These are phyloP conservation scores for Aspergillus fructus DNA, from an alignment of 2,329 filamentous ascomycete genomes.

Conservation along the genomic window DNA sequence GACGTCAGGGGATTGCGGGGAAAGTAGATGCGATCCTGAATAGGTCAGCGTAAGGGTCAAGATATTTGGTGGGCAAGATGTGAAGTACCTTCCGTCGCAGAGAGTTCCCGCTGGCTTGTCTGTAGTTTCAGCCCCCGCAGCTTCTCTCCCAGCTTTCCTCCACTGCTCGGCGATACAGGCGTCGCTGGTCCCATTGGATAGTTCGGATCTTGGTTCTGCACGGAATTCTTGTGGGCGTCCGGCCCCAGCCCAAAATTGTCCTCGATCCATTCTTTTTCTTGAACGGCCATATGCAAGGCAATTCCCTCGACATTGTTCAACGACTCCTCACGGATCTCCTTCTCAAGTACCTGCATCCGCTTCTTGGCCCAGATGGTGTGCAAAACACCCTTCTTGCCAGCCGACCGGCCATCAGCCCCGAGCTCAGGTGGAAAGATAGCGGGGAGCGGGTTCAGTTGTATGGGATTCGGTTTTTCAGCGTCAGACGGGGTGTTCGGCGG, in stretches of 20 bases:
- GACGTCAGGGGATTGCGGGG: constrained; percentile 62
- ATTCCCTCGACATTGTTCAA: constrained; percentile 75
- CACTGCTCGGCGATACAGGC: constrained; percentile 61
- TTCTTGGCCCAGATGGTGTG: constrained; percentile 91
- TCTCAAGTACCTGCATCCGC: constrained; percentile 69
- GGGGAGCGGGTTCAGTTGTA: constrained; percentile 75
- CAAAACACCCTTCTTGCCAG: constrained; percentile 76
- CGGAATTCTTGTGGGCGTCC: constrained; percentile 35
- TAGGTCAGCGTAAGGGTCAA: background rate
- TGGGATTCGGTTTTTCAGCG: constrained; percentile 26
- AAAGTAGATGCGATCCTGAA: constrained; percentile 49
- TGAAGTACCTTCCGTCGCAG: constrained; percentile 54
- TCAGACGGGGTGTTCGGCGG: constrained; percentile 35
- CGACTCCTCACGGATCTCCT: constrained; percentile 74
- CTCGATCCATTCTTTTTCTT: constrained; percentile 84
- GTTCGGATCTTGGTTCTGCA: constrained; percentile 19
- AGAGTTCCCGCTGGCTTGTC: constrained; percentile 67
- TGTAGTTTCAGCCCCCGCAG: constrained; percentile 75
- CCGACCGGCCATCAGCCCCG: constrained; percentile 63
- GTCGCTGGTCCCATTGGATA: constrained; percentile 51
- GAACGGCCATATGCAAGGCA: constrained; percentile 76
- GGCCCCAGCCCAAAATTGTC: constrained; percentile 68
- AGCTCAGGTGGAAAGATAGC: constrained; percentile 81
- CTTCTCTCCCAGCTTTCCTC: constrained; percentile 74
- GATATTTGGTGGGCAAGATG: background rate